A percentile compares a stretch with the other conserved stretches of the same genome.
phyloP scores from a whole-genome alignment of 2,329 filamentous ascomycete genomes.

The Podosphaera aphanis region DNA sequence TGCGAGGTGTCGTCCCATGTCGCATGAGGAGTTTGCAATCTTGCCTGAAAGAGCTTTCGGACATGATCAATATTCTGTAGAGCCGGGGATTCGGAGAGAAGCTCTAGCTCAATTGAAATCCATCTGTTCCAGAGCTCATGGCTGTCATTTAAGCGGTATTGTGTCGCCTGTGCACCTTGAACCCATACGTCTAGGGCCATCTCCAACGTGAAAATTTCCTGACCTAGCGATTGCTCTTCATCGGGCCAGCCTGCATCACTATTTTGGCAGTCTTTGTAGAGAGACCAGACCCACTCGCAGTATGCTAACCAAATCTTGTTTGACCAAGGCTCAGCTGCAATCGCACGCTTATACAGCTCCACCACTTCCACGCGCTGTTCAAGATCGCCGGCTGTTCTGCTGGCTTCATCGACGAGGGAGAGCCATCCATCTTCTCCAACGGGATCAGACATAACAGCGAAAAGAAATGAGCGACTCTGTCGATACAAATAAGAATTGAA shows the following conservation, averaged over 20 bases:
- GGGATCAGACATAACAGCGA: constrained; percentile 20
- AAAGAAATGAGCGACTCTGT: not conserved
- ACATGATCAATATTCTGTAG: constrained; percentile 37
- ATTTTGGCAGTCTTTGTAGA: constrained; percentile 40
- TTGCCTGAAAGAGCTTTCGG: constrained; percentile 43
- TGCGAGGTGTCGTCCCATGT: constrained; percentile 56
- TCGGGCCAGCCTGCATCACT: constrained; percentile 32
- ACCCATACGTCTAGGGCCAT: constrained; percentile 45
- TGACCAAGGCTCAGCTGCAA: constrained; percentile 48
- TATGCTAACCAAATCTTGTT: constrained; percentile 54
- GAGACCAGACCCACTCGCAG: constrained; percentile 53
- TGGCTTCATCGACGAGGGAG: constrained; percentile 53
- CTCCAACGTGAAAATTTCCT: constrained; percentile 48
- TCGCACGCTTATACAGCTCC: constrained; percentile 48
- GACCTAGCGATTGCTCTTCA: constrained; percentile 45
- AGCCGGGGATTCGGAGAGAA: constrained; percentile 32
- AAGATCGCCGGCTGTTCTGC: constrained; percentile 31
- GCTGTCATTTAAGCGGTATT: constrained; percentile 54
- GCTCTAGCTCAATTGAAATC: constrained; percentile 46
- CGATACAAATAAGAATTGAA: not conserved
- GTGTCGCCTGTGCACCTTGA: constrained; percentile 46
- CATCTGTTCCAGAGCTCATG: constrained; percentile 61
- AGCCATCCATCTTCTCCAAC: constrained; percentile 59
- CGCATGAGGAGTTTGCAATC: constrained; percentile 48
- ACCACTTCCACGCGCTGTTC: constrained; percentile 46